phyloP scores from a whole-genome alignment of 148 eudicot species.

The Persicaria tinctoria region DNA sequence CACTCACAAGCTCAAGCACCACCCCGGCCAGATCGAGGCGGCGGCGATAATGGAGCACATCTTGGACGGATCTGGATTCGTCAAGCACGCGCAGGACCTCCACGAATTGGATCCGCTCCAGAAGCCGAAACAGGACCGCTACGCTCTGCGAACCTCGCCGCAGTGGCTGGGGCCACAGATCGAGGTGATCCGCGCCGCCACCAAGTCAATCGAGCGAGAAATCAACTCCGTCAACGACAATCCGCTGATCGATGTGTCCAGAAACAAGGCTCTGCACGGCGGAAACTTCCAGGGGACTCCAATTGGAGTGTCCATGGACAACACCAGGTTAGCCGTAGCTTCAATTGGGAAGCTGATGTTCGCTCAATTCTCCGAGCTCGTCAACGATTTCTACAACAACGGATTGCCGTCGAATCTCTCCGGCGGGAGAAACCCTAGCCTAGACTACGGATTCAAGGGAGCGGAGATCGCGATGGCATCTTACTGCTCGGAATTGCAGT shows the following conservation, averaged over 20 bases:
- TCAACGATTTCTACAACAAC: slow-evolving; percentile 38
- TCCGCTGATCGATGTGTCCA: slow-evolving; percentile 31
- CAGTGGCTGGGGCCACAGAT: slow-evolving; percentile 30
- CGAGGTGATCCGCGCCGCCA: slow-evolving; percentile 28
- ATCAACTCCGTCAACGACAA: slow-evolving; percentile 33
- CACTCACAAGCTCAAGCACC: slow-evolving; percentile 38
- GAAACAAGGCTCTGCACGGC: slow-evolving; percentile 38
- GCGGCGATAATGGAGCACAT: slow-evolving; percentile 38
- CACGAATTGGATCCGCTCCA: slow-evolving; percentile 35
- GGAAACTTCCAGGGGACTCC: slow-evolving; percentile 43
- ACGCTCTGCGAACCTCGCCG: slow-evolving; percentile 32
- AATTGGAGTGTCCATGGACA: slow-evolving; percentile 40
- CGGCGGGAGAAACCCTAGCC: slow-evolving; percentile 31
- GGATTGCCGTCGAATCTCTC: slow-evolving; percentile 39
- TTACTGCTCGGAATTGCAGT: slow-evolving; percentile 33
- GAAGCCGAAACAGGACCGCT: slow-evolving; percentile 36
- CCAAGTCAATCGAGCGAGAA: slow-evolving; percentile 30
- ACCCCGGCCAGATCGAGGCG: slow-evolving; percentile 38
- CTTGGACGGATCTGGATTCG: slow-evolving; percentile 28
- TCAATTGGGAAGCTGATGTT: slow-evolving; percentile 34
- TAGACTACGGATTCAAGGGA: slow-evolving; percentile 40
- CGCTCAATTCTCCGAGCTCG: slow-evolving; percentile 38
- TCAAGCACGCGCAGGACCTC: slow-evolving; percentile 18
- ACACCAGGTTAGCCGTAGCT: slow-evolving; percentile 30
- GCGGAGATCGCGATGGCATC: slow-evolving; percentile 41